A percentile compares a stretch with the other conserved stretches of the same genome.
Evolutionary conservation across 73 alveolate genomes (phyloP).

Genomic region (Symbiodinium pilosum): DNA sequence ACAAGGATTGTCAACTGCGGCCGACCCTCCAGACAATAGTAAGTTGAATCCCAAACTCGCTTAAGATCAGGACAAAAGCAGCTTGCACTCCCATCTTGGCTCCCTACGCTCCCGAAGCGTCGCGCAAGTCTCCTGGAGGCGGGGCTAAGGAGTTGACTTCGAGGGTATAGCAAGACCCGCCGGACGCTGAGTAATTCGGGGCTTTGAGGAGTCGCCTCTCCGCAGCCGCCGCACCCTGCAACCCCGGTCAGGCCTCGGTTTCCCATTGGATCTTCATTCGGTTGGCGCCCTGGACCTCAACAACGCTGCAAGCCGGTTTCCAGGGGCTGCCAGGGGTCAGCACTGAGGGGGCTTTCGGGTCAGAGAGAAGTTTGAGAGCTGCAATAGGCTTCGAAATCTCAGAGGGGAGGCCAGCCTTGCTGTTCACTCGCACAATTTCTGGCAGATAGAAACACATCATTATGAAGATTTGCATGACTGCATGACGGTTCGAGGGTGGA

Average conservation of each 20-base stretch:
- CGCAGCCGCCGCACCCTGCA: not conserved
- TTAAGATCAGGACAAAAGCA: not conserved
- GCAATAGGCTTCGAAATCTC: not conserved
- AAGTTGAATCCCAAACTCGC: not conserved
- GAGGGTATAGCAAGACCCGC: not conserved
- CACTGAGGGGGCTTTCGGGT: not conserved
- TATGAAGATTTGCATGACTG: no score
- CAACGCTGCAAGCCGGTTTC: no score
- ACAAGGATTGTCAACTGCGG: no score
- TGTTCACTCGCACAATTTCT: no score
- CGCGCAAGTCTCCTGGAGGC: not conserved
- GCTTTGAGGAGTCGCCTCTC: not conserved
- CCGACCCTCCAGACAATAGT: no score
- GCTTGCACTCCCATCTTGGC: not conserved
- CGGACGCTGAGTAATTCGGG: not conserved
- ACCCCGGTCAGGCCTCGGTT: not conserved
- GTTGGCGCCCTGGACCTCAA: not conserved
- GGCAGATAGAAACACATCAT: no score
- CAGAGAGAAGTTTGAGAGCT: not conserved
- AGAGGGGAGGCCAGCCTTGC: no score
- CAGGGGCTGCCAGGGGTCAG: not conserved
- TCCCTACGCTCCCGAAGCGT: not conserved
- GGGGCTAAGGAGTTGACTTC: not conserved
- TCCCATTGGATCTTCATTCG: not conserved
- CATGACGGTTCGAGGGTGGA: no score